phyloP scores from a whole-genome alignment of 176 grass and related monocot genomes.

The Zoysia japonica region DNA sequence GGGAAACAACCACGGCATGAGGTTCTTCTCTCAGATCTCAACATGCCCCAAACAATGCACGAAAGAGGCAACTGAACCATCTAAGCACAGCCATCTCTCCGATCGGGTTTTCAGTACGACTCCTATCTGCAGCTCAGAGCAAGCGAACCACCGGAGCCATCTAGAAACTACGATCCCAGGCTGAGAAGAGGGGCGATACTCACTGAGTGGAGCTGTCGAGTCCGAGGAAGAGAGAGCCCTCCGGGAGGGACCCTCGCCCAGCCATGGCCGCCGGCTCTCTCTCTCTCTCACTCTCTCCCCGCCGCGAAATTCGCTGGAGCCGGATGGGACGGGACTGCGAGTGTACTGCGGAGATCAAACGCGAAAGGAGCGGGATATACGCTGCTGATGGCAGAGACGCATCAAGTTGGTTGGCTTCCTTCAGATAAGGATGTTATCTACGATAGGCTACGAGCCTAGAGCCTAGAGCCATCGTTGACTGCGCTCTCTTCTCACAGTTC shows the following conservation, averaged over 20 bases:
- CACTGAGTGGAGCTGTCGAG: slow-evolving; percentile 96
- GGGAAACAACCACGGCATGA: not conserved
- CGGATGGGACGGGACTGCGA: not conserved
- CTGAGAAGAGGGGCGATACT: slow-evolving; percentile 20
- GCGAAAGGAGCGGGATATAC: not conserved
- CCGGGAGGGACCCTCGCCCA: slow-evolving; percentile 53
- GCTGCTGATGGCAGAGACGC: not conserved
- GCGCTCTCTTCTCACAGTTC: not conserved
- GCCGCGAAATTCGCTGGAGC: not conserved
- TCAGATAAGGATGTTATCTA: slow-evolving; percentile 22
- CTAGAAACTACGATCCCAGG: not conserved
- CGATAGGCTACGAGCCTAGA: not conserved
- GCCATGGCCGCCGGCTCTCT: slow-evolving; percentile 34
- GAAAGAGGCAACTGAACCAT: not conserved
- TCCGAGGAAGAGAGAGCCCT: slow-evolving; percentile 84
- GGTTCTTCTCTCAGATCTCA: not conserved
- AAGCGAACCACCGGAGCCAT: not conserved
- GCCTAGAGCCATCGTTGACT: not conserved
- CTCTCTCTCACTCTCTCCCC: not conserved
- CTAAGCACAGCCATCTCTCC: not conserved
- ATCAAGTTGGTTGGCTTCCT: not conserved
- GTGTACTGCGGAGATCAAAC: not conserved
- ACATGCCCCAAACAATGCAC: not conserved
- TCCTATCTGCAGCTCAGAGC: not conserved
- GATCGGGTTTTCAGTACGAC: not conserved